A percentile compares a stretch with the other conserved stretches of the same genome.
Evolutionary conservation across 495 filamentous ascomycete species (phyloP).

Genomic region (Corynascus novoguineensis): DNA sequence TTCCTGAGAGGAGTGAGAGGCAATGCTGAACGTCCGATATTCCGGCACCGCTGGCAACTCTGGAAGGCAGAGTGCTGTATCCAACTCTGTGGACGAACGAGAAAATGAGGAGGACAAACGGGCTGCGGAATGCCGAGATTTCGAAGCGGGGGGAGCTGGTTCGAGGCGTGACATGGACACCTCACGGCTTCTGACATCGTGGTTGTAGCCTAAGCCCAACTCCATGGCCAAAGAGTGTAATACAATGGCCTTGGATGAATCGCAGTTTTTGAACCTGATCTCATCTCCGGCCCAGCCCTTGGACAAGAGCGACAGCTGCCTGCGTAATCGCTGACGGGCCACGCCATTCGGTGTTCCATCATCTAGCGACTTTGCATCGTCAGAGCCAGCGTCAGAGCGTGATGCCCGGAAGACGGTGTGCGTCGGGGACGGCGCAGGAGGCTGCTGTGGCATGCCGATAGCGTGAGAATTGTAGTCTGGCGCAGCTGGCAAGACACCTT

Average conservation of each 20-base stretch:
- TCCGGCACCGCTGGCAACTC: slow-evolving; percentile 2
- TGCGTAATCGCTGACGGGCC: slow-evolving; percentile 20
- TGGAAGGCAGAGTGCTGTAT: slow-evolving; percentile 14
- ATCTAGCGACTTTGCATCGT: background rate
- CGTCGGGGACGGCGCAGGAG: background rate
- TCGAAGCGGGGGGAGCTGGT: background rate
- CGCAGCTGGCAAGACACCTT: slow-evolving; percentile 13
- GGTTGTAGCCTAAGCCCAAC: slow-evolving; percentile 23
- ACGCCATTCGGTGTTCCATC: slow-evolving; percentile 5
- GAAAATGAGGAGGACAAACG: slow-evolving; percentile 8
- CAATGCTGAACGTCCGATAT: background rate
- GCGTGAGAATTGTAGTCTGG: background rate
- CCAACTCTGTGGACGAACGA: slow-evolving; percentile 17
- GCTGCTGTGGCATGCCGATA: background rate
- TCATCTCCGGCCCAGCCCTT: slow-evolving; percentile 28
- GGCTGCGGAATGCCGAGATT: background rate
- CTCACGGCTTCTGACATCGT: slow-evolving; percentile 18
- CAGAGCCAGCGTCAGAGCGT: background rate
- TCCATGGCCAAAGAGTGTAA: slow-evolving; percentile 26
- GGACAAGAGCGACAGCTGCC: slow-evolving; percentile 25
- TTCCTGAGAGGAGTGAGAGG: background rate
- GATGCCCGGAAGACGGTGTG: background rate
- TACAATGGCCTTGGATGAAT: slow-evolving; percentile 24
- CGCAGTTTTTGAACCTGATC: slow-evolving; percentile 29
- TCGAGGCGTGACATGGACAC: slow-evolving; percentile 23